These are phyloP conservation scores for Pseudogymnoascus sp. DNA, from an alignment of 2,329 filamentous ascomycete species.

Conservation along the genomic window DNA sequence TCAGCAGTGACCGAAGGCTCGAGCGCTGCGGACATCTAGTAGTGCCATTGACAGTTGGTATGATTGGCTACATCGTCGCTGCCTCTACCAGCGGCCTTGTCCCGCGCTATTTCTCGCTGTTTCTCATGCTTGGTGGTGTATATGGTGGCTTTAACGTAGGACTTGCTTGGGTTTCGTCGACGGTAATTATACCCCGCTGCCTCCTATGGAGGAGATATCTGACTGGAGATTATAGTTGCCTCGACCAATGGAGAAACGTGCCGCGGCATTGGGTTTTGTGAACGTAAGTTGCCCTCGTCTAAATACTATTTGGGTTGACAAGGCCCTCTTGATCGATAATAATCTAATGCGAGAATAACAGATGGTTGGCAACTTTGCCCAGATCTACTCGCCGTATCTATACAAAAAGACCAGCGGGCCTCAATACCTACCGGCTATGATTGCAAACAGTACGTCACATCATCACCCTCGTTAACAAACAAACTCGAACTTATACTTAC, in stretches of 20 bases:
- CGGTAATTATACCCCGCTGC: neutral
- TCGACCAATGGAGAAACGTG: conserved; percentile 18
- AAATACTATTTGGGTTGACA: neutral
- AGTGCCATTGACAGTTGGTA: conserved; percentile 14
- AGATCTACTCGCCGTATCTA: conserved; percentile 9
- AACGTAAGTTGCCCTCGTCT: conserved; percentile 8
- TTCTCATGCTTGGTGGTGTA: conserved; percentile 15
- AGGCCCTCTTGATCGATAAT: neutral
- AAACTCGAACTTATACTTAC: neutral
- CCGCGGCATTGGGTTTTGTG: conserved; percentile 18
- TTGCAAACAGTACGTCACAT: conserved; percentile 7
- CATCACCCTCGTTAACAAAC: neutral
- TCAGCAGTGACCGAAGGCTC: neutral
- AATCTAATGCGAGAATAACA: neutral
- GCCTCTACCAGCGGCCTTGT: conserved; percentile 14
- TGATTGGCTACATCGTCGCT: conserved; percentile 16
- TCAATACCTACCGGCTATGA: conserved; percentile 15
- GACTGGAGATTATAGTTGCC: conserved; percentile 9
- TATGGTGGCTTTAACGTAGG: conserved; percentile 16
- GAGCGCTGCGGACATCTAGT: conserved; percentile 14
- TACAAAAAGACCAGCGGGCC: conserved; percentile 1
- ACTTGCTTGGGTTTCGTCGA: conserved; percentile 19
- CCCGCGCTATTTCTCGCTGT: conserved; percentile 18
- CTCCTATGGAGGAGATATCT: neutral
- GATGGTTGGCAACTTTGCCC: conserved; percentile 15